Evolutionary conservation across 768 basidiomycete species (phyloP), one percentile per base, ranked within the genome.

Genomic region (Lactarius quietus): DNA sequence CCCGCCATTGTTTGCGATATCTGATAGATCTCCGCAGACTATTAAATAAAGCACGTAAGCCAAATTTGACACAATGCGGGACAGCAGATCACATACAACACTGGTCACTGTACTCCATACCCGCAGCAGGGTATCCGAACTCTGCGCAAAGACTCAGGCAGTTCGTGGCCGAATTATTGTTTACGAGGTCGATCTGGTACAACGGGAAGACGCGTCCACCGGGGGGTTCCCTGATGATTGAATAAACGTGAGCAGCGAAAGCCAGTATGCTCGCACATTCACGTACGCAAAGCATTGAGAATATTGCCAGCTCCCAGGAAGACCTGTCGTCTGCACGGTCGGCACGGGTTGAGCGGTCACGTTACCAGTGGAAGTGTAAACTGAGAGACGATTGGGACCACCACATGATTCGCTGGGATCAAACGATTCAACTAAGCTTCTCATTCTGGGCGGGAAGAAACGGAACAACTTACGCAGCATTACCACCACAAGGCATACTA

Each of bases 401-500:
- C 91, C 91, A 67, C 90, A 93, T 45, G 85, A 83, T 73, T 88
- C 80, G 15, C 86, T 87, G 66, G 53, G 33, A 65, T 39, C 45
- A 41, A 65, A 43, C 26, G 9, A 20, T 41, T 20, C 48, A 26
- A 36, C 31, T 60, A 63, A 58, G 51, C 36, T 18, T 14, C 54
- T 0, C 26, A 23, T 35, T 36, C 31, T 41, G 39, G 3, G 33
- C 8, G 43, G 33, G n/a, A 8, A 10, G 15, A 33, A 43, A 2
- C 5, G 23, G 38, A 18, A 20, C 17, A 0, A 73, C 86, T 69
- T 68, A 89, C 89, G 82, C 78, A 12, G 83, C 41, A 64, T 86
- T 87, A 28, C 91, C 93, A 20, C 81, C 81, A 66, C 93, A 95
- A 0, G 79, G 80, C 88, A 88, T 90, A 73, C 82, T 84, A 72